Conservation (phyloP, 176 grass and related monocot species). For the Hordeum vulgare region DNA sequence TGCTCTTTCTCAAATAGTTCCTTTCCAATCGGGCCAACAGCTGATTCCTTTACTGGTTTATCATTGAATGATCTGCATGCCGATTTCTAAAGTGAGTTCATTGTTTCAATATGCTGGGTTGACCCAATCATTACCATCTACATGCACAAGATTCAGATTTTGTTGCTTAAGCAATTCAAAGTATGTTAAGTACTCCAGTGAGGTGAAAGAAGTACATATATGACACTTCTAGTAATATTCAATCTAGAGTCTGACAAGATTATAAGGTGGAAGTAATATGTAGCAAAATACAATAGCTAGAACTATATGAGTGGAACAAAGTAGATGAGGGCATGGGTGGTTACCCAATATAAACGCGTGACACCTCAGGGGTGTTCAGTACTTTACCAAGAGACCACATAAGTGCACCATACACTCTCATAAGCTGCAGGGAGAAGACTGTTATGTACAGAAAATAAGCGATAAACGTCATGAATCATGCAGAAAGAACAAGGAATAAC, state of each 20-base stretch:
- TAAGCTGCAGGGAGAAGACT: slow-evolving; percentile 56
- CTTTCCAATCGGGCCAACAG: slow-evolving; percentile 81
- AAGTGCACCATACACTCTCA: slow-evolving; percentile 98
- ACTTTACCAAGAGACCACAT: slow-evolving; percentile 99
- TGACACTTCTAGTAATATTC: neutral
- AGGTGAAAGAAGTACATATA: neutral
- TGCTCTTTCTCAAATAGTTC: slow-evolving; percentile 97
- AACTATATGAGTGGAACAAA: neutral
- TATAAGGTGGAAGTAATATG: neutral
- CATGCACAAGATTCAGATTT: neutral
- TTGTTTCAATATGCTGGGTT: neutral
- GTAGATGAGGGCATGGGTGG: slow-evolving; percentile 13
- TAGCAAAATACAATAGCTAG: neutral
- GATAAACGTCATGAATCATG: slow-evolving; percentile 5
- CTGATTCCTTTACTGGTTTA: slow-evolving; percentile 84
- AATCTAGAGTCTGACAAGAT: slow-evolving; percentile 1
- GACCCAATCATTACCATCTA: neutral
- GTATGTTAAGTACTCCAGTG: neutral
- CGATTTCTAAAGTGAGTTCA: neutral
- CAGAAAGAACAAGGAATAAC: neutral
- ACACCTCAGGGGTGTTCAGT: slow-evolving; percentile 93
- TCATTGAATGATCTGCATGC: slow-evolving; percentile 93
- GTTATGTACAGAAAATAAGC: slow-evolving; percentile 4
- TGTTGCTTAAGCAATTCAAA: neutral
- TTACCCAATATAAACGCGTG: slow-evolving; percentile 96